These are phyloP conservation scores for Begonia fuchsioides DNA, from an alignment of 306 rosid species.

Conservation along the genomic window DNA sequence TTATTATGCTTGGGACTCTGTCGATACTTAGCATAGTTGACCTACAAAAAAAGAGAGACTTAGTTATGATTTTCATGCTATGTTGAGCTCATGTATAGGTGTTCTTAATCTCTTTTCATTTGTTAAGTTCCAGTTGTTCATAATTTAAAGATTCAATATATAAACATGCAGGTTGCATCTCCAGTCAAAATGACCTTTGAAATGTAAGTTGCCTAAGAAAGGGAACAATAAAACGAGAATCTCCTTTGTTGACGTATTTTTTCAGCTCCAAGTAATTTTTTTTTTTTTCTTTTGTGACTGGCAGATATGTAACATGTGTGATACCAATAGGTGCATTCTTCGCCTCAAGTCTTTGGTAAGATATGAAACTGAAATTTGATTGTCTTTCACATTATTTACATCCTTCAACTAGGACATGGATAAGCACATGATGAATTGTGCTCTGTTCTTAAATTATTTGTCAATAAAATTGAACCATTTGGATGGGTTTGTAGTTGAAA, in stretches of 20 bases:
- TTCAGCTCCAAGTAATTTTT: conserved; percentile 1
- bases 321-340: conserved; percentile 90
- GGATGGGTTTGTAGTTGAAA: no score
- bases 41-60: no score
- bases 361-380: conserved; percentile 3
- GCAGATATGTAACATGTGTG: conserved; percentile 91
- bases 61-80: background rate
- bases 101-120: background rate
- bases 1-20: no score
- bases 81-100: background rate
- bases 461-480: no score
- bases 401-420: no score
- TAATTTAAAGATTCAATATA: conserved; percentile 5
- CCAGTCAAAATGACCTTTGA: conserved; percentile 90
- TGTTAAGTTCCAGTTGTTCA: background rate
- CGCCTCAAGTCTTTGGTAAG: conserved; percentile 97
- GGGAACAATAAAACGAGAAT: background rate
- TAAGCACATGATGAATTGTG: no score
- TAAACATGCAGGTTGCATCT: conserved; percentile 61
- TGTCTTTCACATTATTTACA: background rate
- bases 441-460: no score
- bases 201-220: conserved; percentile 44
- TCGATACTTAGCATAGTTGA: no score
- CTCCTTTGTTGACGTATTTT: background rate
- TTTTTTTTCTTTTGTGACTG: conserved; percentile 20